A percentile compares a stretch with the other conserved stretches of the same genome.
These are phyloP conservation scores for Clavulina sp. DNA, from an alignment of 768 basidiomycete species.

Conservation along the genomic window DNA sequence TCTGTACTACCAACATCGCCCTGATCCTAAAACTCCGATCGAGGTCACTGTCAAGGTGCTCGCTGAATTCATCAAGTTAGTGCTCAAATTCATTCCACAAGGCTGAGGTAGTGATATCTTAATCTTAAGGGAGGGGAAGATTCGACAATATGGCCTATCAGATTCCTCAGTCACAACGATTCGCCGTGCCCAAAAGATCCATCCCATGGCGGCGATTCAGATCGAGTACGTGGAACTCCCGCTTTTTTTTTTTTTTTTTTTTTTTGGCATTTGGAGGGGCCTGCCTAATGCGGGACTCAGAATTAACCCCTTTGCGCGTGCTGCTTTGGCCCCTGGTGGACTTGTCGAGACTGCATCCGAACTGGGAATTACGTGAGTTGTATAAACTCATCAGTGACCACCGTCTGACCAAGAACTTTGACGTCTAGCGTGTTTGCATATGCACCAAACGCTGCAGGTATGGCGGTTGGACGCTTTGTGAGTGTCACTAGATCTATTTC, in stretches of 20 bases:
- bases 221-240: slow-evolving; percentile 10
- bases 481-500: too few relatives aligned
- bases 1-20: slow-evolving; percentile 11
- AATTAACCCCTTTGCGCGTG: too few relatives aligned
- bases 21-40: slow-evolving; percentile 14
- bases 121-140: slow-evolving; percentile 10
- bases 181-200: slow-evolving; percentile 9
- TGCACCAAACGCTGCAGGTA: slow-evolving; percentile 22
- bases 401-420: background rate
- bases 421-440: slow-evolving; percentile 23
- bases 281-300: slow-evolving; percentile 4
- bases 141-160: slow-evolving; percentile 13
- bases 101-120: background rate
- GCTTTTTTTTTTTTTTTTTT: too few relatives aligned
- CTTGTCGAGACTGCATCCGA: slow-evolving; percentile 18
- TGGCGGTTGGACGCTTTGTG: slow-evolving; percentile 19
- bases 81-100: background rate
- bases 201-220: slow-evolving; percentile 10
- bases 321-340: slow-evolving; percentile 10
- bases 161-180: slow-evolving; percentile 10
- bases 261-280: background rate
- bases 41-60: slow-evolving; percentile 12
- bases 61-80: slow-evolving; percentile 8
- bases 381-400: background rate
- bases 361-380: slow-evolving; percentile 16